Base-by-base conservation (phyloP, 164 flowering plant genomes). In the Liquidambar formosana region DNA sequence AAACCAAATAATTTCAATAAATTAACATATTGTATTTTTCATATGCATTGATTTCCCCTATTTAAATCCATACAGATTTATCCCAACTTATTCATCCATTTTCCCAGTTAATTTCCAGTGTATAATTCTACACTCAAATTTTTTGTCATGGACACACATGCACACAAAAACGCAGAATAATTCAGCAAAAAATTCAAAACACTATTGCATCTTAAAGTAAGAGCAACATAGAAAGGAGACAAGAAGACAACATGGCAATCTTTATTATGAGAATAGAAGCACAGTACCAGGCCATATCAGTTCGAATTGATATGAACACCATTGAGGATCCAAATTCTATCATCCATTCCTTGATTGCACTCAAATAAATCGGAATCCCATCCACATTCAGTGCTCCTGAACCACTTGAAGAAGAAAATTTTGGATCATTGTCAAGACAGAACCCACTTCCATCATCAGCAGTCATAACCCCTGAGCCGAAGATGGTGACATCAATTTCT, bases 291-390 rank as follows among this genome's bases (percentile, higher is more conserved):
- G 99, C 86, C 88, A 88, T 68, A 69, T 95, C 97, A 19, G 99
- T 95, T 47, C 97, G 83, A 56, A 93, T 81, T 19, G 96, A 89
- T 47, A 93, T 80, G 61, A 82, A 86, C 53, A 93, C 75, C 89
- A 89, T 85, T 27, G 89, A 81, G 13, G 91, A 78, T 58, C 97
- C 97, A 79, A 91, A 87, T 65, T 95, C 97, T 79, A 95, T 95
- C 88, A 84, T 73, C 99, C 99, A 95, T 73, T 95, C 97, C 81
- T 95, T 95, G 18, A 95, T 86, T 12, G 92, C 87, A 72, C 99
- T 93, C 81, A 95, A 63, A 83, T 79, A 95, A 28, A 91, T 84
- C 5, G 97, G 95, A 49, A 93, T 84, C 5, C 99, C 97, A 79
- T 82, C 86, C 28, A 63, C 78, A 65, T 75, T 75, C n/a, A 75